phyloP scores from a whole-genome alignment of 2,329 filamentous ascomycete genomes.

The Aspergillus felis region DNA sequence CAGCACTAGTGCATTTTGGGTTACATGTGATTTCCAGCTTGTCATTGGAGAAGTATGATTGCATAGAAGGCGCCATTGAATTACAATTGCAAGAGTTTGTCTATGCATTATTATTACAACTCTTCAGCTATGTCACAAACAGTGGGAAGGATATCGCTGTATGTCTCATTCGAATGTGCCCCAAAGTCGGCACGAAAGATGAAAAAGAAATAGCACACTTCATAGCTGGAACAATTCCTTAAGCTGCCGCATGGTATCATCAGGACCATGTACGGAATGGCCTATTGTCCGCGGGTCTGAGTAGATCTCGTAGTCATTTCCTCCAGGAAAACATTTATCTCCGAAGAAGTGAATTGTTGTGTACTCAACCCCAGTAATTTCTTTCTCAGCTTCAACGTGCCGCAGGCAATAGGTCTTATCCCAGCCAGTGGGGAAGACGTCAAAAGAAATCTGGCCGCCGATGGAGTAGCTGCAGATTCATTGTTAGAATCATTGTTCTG shows the following conservation, averaged over 20 bases:
- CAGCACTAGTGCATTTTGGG: neutral
- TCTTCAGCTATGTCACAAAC: neutral
- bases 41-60: neutral
- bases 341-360: constrained; percentile 96
- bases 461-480: constrained; percentile 69
- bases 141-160: neutral
- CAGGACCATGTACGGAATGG: constrained; percentile 75
- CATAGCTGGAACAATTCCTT: constrained; percentile 75
- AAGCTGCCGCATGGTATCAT: constrained; percentile 75
- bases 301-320: constrained; percentile 96
- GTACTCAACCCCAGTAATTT: constrained; percentile 62
- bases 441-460: constrained; percentile 96
- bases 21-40: neutral
- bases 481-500: neutral
- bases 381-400: constrained; percentile 79
- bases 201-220: constrained; percentile 3
- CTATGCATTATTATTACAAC: neutral
- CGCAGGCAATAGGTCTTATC: constrained; percentile 97
- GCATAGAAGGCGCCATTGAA: neutral
- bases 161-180: neutral
- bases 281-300: constrained; percentile 75
- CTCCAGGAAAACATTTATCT: constrained; percentile 86
- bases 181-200: neutral
- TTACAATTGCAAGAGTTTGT: neutral
- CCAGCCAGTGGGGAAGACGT: constrained; percentile 95